Evolutionary conservation across 768 basidiomycete genomes (phyloP).

Genomic region (Ephemerocybe angulata): DNA sequence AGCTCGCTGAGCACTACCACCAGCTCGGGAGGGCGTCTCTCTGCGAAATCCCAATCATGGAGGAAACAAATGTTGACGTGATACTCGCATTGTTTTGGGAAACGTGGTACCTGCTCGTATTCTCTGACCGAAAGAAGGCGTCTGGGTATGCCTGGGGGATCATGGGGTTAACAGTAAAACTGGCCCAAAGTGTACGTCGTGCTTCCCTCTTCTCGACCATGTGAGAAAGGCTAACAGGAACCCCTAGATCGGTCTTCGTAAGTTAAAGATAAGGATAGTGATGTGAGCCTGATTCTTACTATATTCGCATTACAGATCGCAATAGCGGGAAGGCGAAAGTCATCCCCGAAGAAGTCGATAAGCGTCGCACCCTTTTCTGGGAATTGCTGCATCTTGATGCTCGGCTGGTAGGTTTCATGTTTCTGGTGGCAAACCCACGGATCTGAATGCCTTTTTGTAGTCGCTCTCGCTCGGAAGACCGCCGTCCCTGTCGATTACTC

Average conservation of each 20-base stretch:
- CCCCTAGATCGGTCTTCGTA: slow-evolving; percentile 57
- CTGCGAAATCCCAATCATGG: slow-evolving; percentile 62
- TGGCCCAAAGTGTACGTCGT: slow-evolving; percentile 57
- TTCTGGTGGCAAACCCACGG: background rate
- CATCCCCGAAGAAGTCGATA: slow-evolving; percentile 68
- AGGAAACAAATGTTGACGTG: slow-evolving; percentile 64
- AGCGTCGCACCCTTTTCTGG: slow-evolving; percentile 66
- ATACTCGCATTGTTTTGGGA: slow-evolving; percentile 57
- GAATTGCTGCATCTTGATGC: slow-evolving; percentile 65
- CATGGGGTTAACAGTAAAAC: slow-evolving; percentile 55
- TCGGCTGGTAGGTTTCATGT: slow-evolving; percentile 41
- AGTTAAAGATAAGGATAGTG: slow-evolving; percentile 15
- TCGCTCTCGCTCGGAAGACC: slow-evolving; percentile 67
- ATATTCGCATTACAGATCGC: slow-evolving; percentile 43
- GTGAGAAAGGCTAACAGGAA: slow-evolving; percentile 5
- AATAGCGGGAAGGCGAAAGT: slow-evolving; percentile 62
- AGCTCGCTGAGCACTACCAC: slow-evolving; percentile 38
- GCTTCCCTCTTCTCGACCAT: slow-evolving; percentile 2
- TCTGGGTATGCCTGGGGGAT: slow-evolving; percentile 54
- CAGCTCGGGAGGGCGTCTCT: slow-evolving; percentile 55
- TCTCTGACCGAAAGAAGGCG: slow-evolving; percentile 67
- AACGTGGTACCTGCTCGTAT: slow-evolving; percentile 65
- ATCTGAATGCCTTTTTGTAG: slow-evolving; percentile 19
- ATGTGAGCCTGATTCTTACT: slow-evolving; percentile 4
- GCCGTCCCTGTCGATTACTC: slow-evolving; percentile 57